These are phyloP conservation scores for Nephelium lappaceum DNA, from an alignment of 345 rosid genomes.

Conservation along the genomic window DNA sequence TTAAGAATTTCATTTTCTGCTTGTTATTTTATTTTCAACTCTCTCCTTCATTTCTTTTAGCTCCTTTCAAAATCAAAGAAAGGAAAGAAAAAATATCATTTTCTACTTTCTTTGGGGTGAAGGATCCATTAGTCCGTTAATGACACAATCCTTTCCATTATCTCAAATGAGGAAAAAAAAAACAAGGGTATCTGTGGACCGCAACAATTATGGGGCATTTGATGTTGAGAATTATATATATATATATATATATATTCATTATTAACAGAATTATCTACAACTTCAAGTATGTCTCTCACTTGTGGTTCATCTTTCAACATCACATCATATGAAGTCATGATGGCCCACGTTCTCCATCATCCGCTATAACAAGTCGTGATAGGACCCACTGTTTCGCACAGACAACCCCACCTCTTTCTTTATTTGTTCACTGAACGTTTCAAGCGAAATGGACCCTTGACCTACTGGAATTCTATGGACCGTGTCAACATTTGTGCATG, in stretches of 20 bases:
- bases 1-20: too few species aligned
- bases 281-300: background rate
- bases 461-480: background rate
- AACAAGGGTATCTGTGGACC: background rate
- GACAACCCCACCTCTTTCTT: background rate
- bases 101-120: background rate
- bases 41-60: too few species aligned
- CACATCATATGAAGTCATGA: background rate
- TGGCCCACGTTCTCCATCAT: constrained; percentile 10
- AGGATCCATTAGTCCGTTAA: background rate
- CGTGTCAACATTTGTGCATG: background rate
- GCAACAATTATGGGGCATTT: background rate
- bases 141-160: background rate
- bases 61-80: too few species aligned
- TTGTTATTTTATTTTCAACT: too few species aligned
- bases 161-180: too few species aligned
- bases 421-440: background rate
- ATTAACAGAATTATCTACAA: background rate
- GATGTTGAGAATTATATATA: background rate
- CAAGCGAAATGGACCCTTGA: background rate
- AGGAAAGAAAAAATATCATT: background rate
- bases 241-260: background rate
- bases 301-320: background rate
- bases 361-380: background rate
- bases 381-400: background rate